Base-by-base conservation (phyloP, 139 green algal genomes). In the Pleodorina starrii region DNA sequence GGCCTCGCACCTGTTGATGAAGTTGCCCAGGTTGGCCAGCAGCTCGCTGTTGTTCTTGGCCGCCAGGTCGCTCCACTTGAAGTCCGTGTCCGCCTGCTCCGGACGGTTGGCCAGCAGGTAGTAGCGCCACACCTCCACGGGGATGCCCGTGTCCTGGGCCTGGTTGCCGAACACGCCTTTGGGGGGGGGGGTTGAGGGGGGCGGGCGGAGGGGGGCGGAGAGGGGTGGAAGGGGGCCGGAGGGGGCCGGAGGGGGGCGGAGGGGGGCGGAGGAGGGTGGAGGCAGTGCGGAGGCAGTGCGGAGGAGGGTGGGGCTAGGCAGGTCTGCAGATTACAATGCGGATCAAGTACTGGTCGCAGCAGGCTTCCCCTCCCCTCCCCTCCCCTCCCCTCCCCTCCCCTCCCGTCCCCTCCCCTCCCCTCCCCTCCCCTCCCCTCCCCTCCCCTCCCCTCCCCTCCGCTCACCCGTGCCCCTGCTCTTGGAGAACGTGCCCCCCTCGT, bases 401-500 rank as follows among this genome's bases (percentile, higher is more conserved):
- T n/a, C n/a, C n/a, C n/a, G n/a, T n/a, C n/a, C n/a, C n/a, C n/a
- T n/a, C n/a, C n/a, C n/a, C n/a, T n/a, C n/a, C n/a, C n/a, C n/a
- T n/a, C n/a, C n/a, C n/a, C n/a, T n/a, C n/a, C n/a, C n/a, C n/a
- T n/a, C n/a, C n/a, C n/a, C n/a, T n/a, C n/a, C n/a, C n/a, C n/a
- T n/a, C n/a, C n/a, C n/a, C n/a, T n/a, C n/a, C n/a, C n/a, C n/a
- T n/a, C n/a, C n/a, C n/a, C n/a, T n/a, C n/a, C n/a, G n/a, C 91
- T 77, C 83, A 95, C 94, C 96, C 57, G 95, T 95, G 25, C 97
- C 97, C n/a, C 97, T 90, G 91, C 91, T 97, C 94, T 99, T 99
- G 85, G 89, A 96, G 95, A 99, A 99, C 93, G 99, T 98, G 60
- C 95, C 97, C 60, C 95, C 96, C 94, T 99, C 98, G 90, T 99